Conservation (phyloP, 1,284 basidiomycete genomes). For the Stereum hirsutum region DNA sequence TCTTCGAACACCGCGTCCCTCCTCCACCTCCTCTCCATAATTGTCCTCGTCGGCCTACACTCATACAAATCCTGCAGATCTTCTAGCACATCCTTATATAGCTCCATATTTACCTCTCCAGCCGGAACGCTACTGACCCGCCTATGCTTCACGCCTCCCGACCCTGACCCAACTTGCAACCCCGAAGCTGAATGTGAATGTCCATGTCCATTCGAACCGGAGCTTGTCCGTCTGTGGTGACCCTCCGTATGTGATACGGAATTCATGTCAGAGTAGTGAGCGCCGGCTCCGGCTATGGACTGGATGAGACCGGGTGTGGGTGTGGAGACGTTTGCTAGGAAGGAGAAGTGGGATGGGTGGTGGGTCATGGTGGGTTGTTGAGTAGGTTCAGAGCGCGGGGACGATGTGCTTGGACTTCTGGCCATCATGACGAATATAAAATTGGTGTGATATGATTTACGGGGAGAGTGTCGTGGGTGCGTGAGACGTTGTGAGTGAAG, state of each 20-base stretch:
- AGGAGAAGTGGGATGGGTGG: constrained; percentile 26
- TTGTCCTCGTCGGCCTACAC: constrained; percentile 42
- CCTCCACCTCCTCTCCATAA: constrained; percentile 51
- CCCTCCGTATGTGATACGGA: constrained; percentile 8
- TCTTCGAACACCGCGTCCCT: constrained; percentile 56
- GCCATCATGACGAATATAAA: no score
- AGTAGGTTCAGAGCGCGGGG: no score
- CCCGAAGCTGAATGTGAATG: constrained; percentile 5
- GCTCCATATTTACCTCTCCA: not conserved
- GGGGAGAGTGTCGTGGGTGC: no score
- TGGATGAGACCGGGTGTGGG: constrained; percentile 43
- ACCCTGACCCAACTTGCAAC: constrained; percentile 10
- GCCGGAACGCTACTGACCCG: constrained; percentile 24
- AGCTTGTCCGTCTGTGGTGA: constrained; percentile 8
- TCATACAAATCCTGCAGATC: constrained; percentile 37
- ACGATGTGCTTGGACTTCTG: no score
- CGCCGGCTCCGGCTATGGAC: constrained; percentile 46
- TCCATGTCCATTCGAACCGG: constrained; percentile 3
- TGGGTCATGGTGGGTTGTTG: no score
- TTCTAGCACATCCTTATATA: not conserved
- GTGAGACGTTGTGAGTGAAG: no score
- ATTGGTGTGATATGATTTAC: no score
- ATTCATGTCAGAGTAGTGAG: constrained; percentile 42
- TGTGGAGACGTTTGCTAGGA: constrained; percentile 27
- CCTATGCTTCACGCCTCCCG: constrained; percentile 36